A percentile compares a stretch with the other conserved stretches of the same genome.
These are phyloP conservation scores for Tylopilus sp. DNA, from an alignment of 768 basidiomycete genomes.

Conservation along the genomic window DNA sequence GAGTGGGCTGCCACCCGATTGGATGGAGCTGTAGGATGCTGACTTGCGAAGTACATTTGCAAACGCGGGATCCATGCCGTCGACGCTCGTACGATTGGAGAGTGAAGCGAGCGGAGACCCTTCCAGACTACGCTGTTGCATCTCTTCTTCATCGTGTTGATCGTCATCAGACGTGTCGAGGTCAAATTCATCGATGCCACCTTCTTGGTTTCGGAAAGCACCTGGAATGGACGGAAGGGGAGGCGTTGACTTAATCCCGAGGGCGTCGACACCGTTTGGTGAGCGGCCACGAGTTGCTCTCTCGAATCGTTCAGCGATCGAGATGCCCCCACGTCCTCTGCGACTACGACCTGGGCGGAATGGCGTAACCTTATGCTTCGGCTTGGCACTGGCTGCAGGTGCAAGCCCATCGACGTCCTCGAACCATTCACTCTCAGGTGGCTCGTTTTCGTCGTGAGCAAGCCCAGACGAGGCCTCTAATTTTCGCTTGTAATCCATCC, in stretches of 20 bases:
- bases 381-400: conserved; percentile 31
- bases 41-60: conserved; percentile 72
- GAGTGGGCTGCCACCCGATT: conserved; percentile 54
- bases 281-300: conserved; percentile 53
- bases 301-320: conserved; percentile 61
- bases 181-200: conserved; percentile 17
- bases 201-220: conserved; percentile 24
- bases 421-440: conserved; percentile 39
- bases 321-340: conserved; percentile 50
- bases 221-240: conserved; percentile 35
- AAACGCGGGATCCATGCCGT: conserved; percentile 86
- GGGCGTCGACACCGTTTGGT: conserved; percentile 36
- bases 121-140: conserved; percentile 23
- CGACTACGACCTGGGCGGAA: conserved; percentile 50
- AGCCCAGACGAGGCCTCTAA: conserved; percentile 42
- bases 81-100: conserved; percentile 69
- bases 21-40: conserved; percentile 38
- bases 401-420: conserved; percentile 43
- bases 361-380: conserved; percentile 46
- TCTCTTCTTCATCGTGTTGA: conserved; percentile 22
- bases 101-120: conserved; percentile 37
- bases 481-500: conserved; percentile 61
- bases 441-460: conserved; percentile 36
- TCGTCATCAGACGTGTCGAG: conserved; percentile 24
- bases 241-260: conserved; percentile 17